Evolutionary conservation across 139 green algal genomes (phyloP).

Genomic region (Chlamydomonas sphaeroides): DNA sequence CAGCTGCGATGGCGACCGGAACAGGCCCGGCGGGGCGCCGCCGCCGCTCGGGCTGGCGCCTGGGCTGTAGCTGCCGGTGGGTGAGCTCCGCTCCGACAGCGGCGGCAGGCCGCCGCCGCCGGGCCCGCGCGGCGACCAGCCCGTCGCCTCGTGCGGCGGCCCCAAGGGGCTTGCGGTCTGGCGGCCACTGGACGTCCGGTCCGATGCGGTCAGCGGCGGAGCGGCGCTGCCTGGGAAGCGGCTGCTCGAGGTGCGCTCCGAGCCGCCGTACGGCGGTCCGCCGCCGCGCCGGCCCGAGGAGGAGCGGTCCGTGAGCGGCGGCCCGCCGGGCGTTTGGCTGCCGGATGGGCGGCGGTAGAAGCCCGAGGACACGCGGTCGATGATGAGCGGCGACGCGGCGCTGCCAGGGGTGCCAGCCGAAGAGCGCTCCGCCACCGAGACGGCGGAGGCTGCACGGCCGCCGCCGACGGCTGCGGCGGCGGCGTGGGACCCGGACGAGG

Average conservation of each 20-base stretch:
- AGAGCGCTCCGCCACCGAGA: not conserved
- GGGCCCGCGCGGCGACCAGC: no score
- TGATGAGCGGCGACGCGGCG: not conserved
- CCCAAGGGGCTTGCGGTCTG: not conserved
- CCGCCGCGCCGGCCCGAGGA: not conserved
- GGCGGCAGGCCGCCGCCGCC: no score
- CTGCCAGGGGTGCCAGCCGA: not conserved
- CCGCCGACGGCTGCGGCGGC: no score
- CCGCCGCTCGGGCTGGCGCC: no score
- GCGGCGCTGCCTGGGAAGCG: no score
- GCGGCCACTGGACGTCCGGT: not conserved
- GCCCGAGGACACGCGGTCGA: conserved; percentile 7
- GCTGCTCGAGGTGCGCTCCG: not conserved
- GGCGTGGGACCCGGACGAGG: no score
- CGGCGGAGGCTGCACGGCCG: no score
- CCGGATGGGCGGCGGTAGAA: not conserved
- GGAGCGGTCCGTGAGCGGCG: not conserved
- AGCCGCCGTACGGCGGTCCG: no score
- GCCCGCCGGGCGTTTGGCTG: not conserved
- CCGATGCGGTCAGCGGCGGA: not conserved
- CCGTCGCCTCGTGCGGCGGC: not conserved
- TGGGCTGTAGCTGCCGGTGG: no score
- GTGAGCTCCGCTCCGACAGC: no score
- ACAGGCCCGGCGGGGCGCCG: no score
- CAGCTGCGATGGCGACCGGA: no score